These are phyloP conservation scores for Ichthyophthirius multifiliis DNA, from an alignment of 169 alveolate species.

Conservation along the genomic window DNA sequence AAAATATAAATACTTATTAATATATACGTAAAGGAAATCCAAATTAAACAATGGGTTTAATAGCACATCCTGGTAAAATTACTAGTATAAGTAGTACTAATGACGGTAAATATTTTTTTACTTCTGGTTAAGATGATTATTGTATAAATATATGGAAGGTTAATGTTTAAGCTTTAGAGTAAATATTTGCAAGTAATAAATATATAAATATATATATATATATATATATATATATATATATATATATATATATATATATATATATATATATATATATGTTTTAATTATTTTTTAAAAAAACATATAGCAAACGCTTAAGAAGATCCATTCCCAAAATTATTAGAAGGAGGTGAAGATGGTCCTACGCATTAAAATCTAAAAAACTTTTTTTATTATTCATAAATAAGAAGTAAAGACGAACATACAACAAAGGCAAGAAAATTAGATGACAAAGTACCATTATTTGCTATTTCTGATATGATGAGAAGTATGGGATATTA, in stretches of 20 bases:
- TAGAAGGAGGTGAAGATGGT: constrained; percentile 89
- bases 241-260: neutral
- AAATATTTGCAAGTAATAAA: constrained; percentile 72
- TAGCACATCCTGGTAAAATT: constrained; percentile 85
- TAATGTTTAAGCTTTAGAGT: constrained; percentile 80
- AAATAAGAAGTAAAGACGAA: constrained; percentile 90
- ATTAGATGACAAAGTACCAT: constrained; percentile 85
- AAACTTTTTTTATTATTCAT: constrained; percentile 91
- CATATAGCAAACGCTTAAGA: neutral
- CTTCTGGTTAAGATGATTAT: constrained; percentile 89
- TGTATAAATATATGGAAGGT: constrained; percentile 88
- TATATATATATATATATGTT: neutral
- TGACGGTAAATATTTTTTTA: constrained; percentile 80
- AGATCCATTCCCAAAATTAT: constrained; percentile 77
- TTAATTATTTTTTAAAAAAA: neutral
- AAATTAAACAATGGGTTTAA: constrained; percentile 83
- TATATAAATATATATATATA: no score
- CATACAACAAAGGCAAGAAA: constrained; percentile 89
- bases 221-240: no score
- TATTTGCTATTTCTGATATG: constrained; percentile 85
- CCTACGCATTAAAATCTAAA: constrained; percentile 81
- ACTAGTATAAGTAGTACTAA: constrained; percentile 75
- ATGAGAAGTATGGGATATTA: constrained; percentile 91
- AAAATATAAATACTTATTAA: neutral
- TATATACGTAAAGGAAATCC: constrained; percentile 73